Percentiles rank a stretch among this genome's conserved stretches.
These are phyloP conservation scores for Allium fistulosum DNA, from an alignment of 106 monocot species.

Conservation along the genomic window DNA sequence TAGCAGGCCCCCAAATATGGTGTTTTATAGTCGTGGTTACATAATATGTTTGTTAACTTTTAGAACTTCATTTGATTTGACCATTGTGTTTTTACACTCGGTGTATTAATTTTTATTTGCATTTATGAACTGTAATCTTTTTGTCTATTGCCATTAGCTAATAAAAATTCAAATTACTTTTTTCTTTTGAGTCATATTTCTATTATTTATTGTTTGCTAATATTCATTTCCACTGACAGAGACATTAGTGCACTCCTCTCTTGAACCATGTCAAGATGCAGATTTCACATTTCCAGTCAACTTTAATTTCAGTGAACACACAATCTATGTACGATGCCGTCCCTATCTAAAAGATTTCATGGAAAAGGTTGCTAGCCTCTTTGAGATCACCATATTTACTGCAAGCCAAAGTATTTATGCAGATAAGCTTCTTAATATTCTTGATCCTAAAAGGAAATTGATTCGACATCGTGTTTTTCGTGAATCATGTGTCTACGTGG, in stretches of 20 bases:
- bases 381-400: conserved; percentile 94
- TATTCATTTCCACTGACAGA: conserved; percentile 32
- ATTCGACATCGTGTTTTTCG: conserved; percentile 95
- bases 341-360: conserved; percentile 78
- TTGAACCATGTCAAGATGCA: conserved; percentile 74
- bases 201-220: no score
- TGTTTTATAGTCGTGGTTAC: no score
- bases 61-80: no score
- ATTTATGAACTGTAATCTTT: no score
- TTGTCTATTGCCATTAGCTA: no score
- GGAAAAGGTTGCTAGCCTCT: conserved; percentile 67
- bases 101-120: no score
- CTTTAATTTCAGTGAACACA: conserved; percentile 84
- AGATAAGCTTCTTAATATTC: conserved; percentile 80
- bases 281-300: conserved; percentile 94
- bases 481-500: conserved; percentile 91
- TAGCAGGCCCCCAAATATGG: no score
- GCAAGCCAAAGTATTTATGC: conserved; percentile 97
- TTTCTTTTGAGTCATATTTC: no score
- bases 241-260: conserved; percentile 88
- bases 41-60: no score
- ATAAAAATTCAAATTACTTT: no score
- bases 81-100: no score
- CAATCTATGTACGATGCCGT: conserved; percentile 85
- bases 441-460: conserved; percentile 85